Evolutionary conservation across 345 rosid species (phyloP), one percentile per base, ranked within the genome.

Genomic region (Gossypium herbaceum): DNA sequence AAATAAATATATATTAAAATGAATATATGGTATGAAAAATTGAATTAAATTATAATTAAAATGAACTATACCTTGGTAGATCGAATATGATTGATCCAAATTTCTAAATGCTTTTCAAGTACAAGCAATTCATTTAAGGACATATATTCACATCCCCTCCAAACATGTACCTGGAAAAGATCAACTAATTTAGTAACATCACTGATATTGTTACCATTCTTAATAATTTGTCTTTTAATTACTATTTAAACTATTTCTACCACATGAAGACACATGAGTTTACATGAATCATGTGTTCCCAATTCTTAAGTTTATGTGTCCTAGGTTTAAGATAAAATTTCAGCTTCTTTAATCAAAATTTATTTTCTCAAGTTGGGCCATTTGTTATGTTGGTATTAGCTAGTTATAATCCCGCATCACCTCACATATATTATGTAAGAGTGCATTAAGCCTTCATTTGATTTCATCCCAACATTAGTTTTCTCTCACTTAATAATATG

Each of bases 101-200:
- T 69, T 68, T 92, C 98, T 63, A 95, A 91, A 83, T 92, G 89
- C 76, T 92, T 95, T 77, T 95, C 99, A 61, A 92, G 89, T 62
- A 87, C 79, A 50, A 83, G 82, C 58, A 94, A 76, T 73, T 94
- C 98, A 80, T 90, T 89, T 54, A 94, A 77, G 43, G 87, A 76
- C 97, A 92, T 92, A 57, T 61, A 85, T 52, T 82, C 88, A 20
- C 81, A 85, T 73, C 90, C 90, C 94, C 97, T 82, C 94, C 97
- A 80, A 89, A 82, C 93, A 91, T 88, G 79, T 89, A 88, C 81
- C 98, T 89, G 52, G 12, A 73, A 12, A 60, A 25, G 48, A 25
- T 12, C 4, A 44, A 5, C 43, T 43, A 4, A 19, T 20, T 65
- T 44, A 19, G 60, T 19, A 20, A 56, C 20, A 56, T 57, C 13